Base-by-base conservation (phyloP, 495 filamentous ascomycete genomes). In the Haplographium delicatum region DNA sequence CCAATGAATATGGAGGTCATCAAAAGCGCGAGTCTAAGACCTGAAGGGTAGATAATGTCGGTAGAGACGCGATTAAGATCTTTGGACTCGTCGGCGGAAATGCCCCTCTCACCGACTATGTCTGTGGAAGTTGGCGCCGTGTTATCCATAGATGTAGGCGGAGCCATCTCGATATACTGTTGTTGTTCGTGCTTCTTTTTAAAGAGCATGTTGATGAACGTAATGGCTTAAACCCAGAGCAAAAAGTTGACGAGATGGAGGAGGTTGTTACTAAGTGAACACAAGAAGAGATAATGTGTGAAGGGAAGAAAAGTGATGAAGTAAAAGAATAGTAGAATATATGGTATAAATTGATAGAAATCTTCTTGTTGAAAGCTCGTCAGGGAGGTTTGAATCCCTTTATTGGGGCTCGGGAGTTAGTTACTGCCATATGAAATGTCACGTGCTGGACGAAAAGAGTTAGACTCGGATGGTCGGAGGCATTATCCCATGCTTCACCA, bases 41-140 rank as follows among this genome's bases (percentile, higher is more conserved):
- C 47, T 2, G 47, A 50, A 4, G 47, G 47, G 25, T 50, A 50
- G 13, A 26, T 28, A 49, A 47, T 35, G 18, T 47, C 27, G 43
- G 40, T 24, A 13, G 7, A 13, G 28, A 31, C 28, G 7, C 28
- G 7, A 6, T 39, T 39, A 16, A 39, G 35, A 19, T 39, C 7
- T 24, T 47, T 23, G 44, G 44, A 27, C 44, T 35, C 37, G 18
- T n/a, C n/a, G n/a, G n/a, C n/a, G n/a, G n/a, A n/a, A n/a, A n/a
- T n/a, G n/a, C n/a, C n/a, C n/a, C n/a, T n/a, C n/a, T n/a, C n/a
- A n/a, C n/a, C n/a, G n/a, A n/a, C n/a, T n/a, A n/a, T n/a, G n/a
- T n/a, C n/a, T n/a, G n/a, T n/a, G n/a, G n/a, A n/a, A n/a, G n/a
- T n/a, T n/a, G n/a, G n/a, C n/a, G 44, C 20, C 26, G 20, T 23